Evolutionary conservation across 78 protist genomes (phyloP).

Genomic region (Dictyostelium discoideum): dicty_2.7 NC_007088.5:4305501-4306000

Average conservation of each 20-base stretch:
- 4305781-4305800: neutral
- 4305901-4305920: neutral
- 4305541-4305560: neutral
- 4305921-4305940: neutral
- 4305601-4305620: constrained; percentile 54
- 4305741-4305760: constrained; percentile 22
- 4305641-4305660: neutral
- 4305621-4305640: constrained; percentile 41
- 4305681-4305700: neutral
- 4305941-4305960: neutral
- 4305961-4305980: neutral
- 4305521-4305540: neutral
- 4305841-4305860: constrained; percentile 45
- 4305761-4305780: neutral
- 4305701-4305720: constrained; percentile 3
- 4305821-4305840: constrained; percentile 22
- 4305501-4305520: neutral
- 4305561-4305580: neutral
- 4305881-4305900: neutral
- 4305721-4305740: constrained; percentile 48
- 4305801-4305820: neutral
- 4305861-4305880: constrained; percentile 11
- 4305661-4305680: constrained; percentile 1
- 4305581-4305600: constrained; percentile 16
- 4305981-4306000: constrained; percentile 26